A percentile compares a stretch with the other conserved stretches of the same genome.
Conservation (phyloP, 2,329 filamentous ascomycete species). For the Talaromyces sp. region DNA sequence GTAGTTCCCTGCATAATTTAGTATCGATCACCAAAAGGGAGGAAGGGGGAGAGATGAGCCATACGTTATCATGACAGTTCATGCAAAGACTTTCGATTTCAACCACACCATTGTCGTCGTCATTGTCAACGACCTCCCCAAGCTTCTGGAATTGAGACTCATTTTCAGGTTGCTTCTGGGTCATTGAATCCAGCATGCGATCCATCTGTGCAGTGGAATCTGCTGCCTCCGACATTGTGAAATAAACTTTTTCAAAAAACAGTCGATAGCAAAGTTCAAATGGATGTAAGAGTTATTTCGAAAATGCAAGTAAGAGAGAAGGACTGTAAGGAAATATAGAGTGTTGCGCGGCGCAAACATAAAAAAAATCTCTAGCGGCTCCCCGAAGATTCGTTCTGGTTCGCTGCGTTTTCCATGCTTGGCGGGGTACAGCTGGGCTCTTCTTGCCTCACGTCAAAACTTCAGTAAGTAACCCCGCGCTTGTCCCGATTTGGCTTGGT, state of each 20-base stretch:
- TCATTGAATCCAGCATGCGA: slow-evolving; percentile 19
- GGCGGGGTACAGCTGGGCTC: slow-evolving; percentile 7
- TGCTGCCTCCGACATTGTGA: slow-evolving; percentile 17
- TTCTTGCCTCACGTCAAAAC: background rate
- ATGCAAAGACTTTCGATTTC: slow-evolving; percentile 72
- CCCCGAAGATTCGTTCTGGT: slow-evolving; percentile 19
- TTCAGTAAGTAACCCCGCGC: slow-evolving; percentile 30
- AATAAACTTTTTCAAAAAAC: background rate
- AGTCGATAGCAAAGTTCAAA: background rate
- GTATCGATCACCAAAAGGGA: slow-evolving; percentile 16
- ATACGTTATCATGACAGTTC: slow-evolving; percentile 77
- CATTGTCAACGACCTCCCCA: slow-evolving; percentile 36
- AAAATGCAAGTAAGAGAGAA: background rate
- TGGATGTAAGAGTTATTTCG: background rate
- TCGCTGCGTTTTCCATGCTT: slow-evolving; percentile 17
- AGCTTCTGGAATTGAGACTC: slow-evolving; percentile 39
- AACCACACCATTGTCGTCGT: slow-evolving; percentile 44
- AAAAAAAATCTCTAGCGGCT: slow-evolving; percentile 19
- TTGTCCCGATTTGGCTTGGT: slow-evolving; percentile 23
- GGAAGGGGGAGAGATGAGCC: slow-evolving; percentile 7
- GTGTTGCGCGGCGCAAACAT: background rate
- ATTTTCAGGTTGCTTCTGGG: slow-evolving; percentile 16
- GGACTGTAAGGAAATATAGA: background rate
- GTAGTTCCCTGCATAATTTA: slow-evolving; percentile 67
- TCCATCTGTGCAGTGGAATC: slow-evolving; percentile 17